phyloP scores from a whole-genome alignment of 2,329 filamentous ascomycete species.

The Xylariaceae sp. region DNA sequence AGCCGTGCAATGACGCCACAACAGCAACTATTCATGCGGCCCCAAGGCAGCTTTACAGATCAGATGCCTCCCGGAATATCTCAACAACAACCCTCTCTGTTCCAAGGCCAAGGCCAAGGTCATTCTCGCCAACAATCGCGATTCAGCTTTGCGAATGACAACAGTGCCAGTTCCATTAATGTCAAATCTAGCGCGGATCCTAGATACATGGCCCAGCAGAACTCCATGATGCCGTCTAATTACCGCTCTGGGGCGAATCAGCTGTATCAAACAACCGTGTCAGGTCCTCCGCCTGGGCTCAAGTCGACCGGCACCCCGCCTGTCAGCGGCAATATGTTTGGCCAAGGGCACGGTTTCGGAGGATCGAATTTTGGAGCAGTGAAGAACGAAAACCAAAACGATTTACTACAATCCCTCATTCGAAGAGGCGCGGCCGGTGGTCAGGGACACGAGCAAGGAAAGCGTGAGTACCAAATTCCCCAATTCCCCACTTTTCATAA shows the following conservation, averaged over 20 bases:
- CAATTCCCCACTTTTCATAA: conserved; percentile 82
- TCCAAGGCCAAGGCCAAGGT: conserved; percentile 59
- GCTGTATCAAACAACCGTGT: conserved; percentile 81
- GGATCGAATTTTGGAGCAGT: conserved; percentile 64
- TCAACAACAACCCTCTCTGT: conserved; percentile 48
- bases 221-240: conserved; percentile 76
- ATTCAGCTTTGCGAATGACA: conserved; percentile 83
- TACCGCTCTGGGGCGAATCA: conserved; percentile 63
- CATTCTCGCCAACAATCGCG: conserved; percentile 80
- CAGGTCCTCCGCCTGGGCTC: conserved; percentile 88
- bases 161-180: conserved; percentile 56
- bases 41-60: conserved; percentile 58
- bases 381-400: conserved; percentile 68
- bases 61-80: conserved; percentile 60
- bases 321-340: conserved; percentile 70
- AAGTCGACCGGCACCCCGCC: conserved; percentile 95
- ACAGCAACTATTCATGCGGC: conserved; percentile 70
- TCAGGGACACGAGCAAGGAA: conserved; percentile 80
- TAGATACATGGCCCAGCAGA: conserved; percentile 79
- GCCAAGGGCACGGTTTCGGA: conserved; percentile 82
- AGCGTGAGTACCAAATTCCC: conserved; percentile 78
- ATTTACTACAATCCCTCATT: conserved; percentile 79
- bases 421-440: conserved; percentile 65
- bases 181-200: conserved; percentile 78
- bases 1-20: conserved; percentile 76